Evolutionary conservation across 1,284 basidiomycete species (phyloP), one percentile per base, ranked within the genome.

Genomic region (Laetiporus sulphureus): DNA sequence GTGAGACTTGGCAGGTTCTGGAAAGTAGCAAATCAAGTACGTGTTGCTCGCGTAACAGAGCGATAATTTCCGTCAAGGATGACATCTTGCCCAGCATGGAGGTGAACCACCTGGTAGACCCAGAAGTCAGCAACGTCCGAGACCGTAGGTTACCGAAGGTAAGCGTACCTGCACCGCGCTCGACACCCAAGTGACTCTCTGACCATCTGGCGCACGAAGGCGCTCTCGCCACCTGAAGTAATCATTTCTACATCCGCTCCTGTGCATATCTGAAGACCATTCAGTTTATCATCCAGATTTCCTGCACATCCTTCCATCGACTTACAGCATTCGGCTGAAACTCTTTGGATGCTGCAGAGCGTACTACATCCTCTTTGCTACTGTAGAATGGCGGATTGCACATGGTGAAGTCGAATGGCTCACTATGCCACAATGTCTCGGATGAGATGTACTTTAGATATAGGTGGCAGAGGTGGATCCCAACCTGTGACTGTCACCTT

Each of bases 351-450:
- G 71, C 71, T 1, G 78, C 75, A 2, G 79, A 79, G 1, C 64
- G 60, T 0, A 56, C 52, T 4, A 93, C 75, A 43, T 98, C 93
- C 18, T 79, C 75, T 1, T 59, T 53, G 39, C 79, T 87, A 11
- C 66, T 59, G 57, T 95, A 98, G 63, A 98, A 98, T 0, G 94
- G 94, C 0, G 95, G 95, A 58, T 98, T 98, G 64, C 93, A 97
- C 80, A 98, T 91, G 0, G 80, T 80, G 51, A 94, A 89, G 44
- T 79, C 73, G 59, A 75, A 77, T 13, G 25, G 13, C 18, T 70
- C 62, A 22, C 23, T 19, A 21, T 21, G 21, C 18, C 5, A 16
- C 34, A 8, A 21, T 23, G 11, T 11, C 11, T 36, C 16, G 8
- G 6, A 13, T 11, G 16, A 36, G 12, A 11, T 36, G 5, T 11